A percentile compares a stretch with the other conserved stretches of the same genome.
Evolutionary conservation across 345 rosid species (phyloP).

Genomic region (Pugionium cornutum): DNA sequence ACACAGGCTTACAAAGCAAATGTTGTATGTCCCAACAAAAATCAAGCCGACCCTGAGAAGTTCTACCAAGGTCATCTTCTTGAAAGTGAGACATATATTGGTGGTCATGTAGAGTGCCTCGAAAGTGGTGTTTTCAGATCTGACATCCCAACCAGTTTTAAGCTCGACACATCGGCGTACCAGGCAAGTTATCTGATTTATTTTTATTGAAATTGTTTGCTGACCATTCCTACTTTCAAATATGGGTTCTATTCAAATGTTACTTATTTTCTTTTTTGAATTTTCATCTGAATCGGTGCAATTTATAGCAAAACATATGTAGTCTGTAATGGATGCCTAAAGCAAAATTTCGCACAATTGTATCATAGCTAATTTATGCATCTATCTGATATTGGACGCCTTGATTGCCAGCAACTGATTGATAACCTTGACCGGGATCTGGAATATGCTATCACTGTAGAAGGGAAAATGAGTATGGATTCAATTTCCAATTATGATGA

Average conservation of each 20-base stretch:
- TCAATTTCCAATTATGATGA: conserved; percentile 81
- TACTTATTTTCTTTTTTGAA: neutral
- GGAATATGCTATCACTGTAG: conserved; percentile 89
- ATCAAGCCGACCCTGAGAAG: conserved; percentile 87
- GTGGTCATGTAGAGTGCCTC: conserved; percentile 98
- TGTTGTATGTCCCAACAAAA: conserved; percentile 96
- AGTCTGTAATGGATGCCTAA: conserved; percentile 21
- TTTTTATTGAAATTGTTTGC: conserved; percentile 11
- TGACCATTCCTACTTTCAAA: conserved; percentile 15
- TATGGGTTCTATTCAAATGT: conserved; percentile 19
- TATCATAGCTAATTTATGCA: conserved; percentile 17
- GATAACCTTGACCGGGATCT: conserved; percentile 89
- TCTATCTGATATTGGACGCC: conserved; percentile 37
- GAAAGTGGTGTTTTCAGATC: conserved; percentile 99
- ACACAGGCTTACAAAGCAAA: conserved; percentile 86
- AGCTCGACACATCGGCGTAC: conserved; percentile 77
- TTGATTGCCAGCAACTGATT: conserved; percentile 73
- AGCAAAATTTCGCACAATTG: conserved; percentile 1
- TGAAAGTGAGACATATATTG: conserved; percentile 96
- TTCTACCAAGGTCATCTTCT: conserved; percentile 79
- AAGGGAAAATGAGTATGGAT: conserved; percentile 90
- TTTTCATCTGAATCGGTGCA: neutral
- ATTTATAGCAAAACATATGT: neutral
- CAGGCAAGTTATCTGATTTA: conserved; percentile 54
- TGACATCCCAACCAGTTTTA: conserved; percentile 88